Evolutionary conservation across 371 early-diverging fungal genomes (phyloP), one percentile per base, ranked within the genome.

Genomic region (Amoeboaphelidium protococcarum): DNA sequence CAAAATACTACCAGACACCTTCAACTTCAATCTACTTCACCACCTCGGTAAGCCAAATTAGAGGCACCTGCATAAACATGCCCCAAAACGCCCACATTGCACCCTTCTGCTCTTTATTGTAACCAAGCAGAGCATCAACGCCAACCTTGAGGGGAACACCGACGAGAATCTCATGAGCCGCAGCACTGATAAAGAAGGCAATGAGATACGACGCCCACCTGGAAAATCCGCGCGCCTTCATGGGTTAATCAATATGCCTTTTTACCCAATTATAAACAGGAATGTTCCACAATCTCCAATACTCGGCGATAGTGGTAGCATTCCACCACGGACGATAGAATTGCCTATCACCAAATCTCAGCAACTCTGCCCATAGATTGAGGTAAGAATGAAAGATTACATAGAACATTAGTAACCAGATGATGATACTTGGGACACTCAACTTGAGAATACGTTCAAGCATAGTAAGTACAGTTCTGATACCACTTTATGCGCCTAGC

Each of bases 401-500:
- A 48, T 80, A 87, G 57, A 87, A 88, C 65, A 85, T 80, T 24
- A 85, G 58, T 19, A 88, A 61, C 89, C 89, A 88, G 47, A 88
- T 72, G 1, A 68, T 65, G 0, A 85, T 78, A 47, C 69, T 69
- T 16, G 79, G 71, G 0, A 83, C 70, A 2, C 79, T 78, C 49
- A 88, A 65, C 57, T 85, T 86, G 19, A 89, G 62, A 12, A 86
- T 66, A 21, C 89, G 74, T 62, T 88, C 89, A 1, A 77, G 53
- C 44, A 89, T n/a, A n/a, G n/a, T n/a, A n/a, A n/a, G n/a, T n/a
- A n/a, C n/a, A n/a, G n/a, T n/a, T n/a, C n/a, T n/a, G n/a, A n/a
- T n/a, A n/a, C n/a, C n/a, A n/a, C n/a, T n/a, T n/a, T n/a, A n/a
- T n/a, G n/a, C n/a, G n/a, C n/a, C n/a, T n/a, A n/a, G n/a, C n/a